phyloP scores from a whole-genome alignment of 1,284 basidiomycete genomes.

The Hypsizygus ulmarius region DNA sequence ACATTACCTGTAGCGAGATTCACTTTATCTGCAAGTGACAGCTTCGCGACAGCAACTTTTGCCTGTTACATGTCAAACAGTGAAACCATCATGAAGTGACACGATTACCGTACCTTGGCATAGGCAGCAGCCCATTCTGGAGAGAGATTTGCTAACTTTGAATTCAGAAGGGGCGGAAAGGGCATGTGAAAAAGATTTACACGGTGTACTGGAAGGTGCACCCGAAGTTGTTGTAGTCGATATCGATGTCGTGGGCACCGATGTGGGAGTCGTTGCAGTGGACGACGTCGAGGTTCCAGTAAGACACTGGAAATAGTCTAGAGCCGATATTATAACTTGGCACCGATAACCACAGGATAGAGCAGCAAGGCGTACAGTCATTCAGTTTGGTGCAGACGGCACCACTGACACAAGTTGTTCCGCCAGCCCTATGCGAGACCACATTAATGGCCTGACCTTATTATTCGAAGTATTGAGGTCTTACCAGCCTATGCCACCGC shows the following conservation, averaged over 20 bases:
- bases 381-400: conserved; percentile 40
- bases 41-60: conserved; percentile 42
- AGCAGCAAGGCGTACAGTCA: conserved; percentile 33
- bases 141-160: conserved; percentile 40
- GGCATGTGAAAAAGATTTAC: conserved; percentile 10
- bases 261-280: conserved; percentile 1
- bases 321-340: background rate
- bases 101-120: conserved; percentile 37
- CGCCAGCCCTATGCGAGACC: conserved; percentile 38
- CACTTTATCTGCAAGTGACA: conserved; percentile 54
- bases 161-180: background rate
- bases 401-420: conserved; percentile 43
- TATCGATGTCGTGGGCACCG: conserved; percentile 19
- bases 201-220: conserved; percentile 19
- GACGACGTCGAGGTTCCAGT: conserved; percentile 29
- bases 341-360: background rate
- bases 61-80: conserved; percentile 34
- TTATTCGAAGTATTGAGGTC: too few species aligned
- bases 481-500: conserved; percentile 51
- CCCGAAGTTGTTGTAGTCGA: conserved; percentile 23
- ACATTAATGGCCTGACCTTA: too few species aligned
- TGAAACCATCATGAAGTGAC: background rate
- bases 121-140: conserved; percentile 55
- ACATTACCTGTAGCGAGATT: conserved; percentile 51
- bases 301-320: conserved; percentile 49